Percentiles rank a stretch among this genome's conserved stretches.
Evolutionary conservation across 2,329 filamentous ascomycete species (phyloP).

Genomic region (Cladophialophora psammophila): DNA sequence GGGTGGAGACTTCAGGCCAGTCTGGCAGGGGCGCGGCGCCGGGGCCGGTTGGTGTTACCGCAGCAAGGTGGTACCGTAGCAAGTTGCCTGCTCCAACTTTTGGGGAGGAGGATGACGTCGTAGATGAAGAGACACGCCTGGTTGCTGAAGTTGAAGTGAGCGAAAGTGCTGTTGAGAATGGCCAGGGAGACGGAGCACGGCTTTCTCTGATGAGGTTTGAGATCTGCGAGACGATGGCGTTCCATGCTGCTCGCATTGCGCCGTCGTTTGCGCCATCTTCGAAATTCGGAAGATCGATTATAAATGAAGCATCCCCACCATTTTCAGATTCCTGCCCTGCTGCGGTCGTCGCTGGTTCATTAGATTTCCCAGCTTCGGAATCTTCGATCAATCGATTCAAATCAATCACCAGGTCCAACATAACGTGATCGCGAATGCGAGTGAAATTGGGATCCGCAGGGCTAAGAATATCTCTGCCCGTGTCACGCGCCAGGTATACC

Average conservation of each 20-base stretch:
- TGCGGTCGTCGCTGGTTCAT: slow-evolving; percentile 22
- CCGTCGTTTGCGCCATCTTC: slow-evolving; percentile 18
- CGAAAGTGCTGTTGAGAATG: slow-evolving; percentile 31
- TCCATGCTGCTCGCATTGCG: slow-evolving; percentile 40
- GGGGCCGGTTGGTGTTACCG: slow-evolving; percentile 58
- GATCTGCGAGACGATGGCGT: slow-evolving; percentile 41
- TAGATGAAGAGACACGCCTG: slow-evolving; percentile 5
- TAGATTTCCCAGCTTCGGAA: slow-evolving; percentile 2
- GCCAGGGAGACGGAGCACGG: slow-evolving; percentile 32
- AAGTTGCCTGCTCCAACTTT: not conserved
- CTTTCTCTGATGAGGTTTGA: slow-evolving; percentile 36
- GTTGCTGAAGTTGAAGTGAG: slow-evolving; percentile 14
- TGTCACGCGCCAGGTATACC: slow-evolving; percentile 77
- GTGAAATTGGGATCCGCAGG: slow-evolving; percentile 82
- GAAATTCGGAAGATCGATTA: slow-evolving; percentile 31
- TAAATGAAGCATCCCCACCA: slow-evolving; percentile 1
- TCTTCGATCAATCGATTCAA: slow-evolving; percentile 42
- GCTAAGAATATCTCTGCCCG: slow-evolving; percentile 72
- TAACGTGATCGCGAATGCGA: slow-evolving; percentile 73
- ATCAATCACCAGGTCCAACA: slow-evolving; percentile 77
- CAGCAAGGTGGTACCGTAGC: slow-evolving; percentile 50
- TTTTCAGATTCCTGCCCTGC: not conserved
- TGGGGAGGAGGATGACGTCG: slow-evolving; percentile 9
- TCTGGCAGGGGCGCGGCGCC: slow-evolving; percentile 74
- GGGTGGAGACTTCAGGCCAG: slow-evolving; percentile 56